These are phyloP conservation scores for Dactylellina drechsleri DNA, from an alignment of 2,329 filamentous ascomycete species.

Conservation along the genomic window DNA sequence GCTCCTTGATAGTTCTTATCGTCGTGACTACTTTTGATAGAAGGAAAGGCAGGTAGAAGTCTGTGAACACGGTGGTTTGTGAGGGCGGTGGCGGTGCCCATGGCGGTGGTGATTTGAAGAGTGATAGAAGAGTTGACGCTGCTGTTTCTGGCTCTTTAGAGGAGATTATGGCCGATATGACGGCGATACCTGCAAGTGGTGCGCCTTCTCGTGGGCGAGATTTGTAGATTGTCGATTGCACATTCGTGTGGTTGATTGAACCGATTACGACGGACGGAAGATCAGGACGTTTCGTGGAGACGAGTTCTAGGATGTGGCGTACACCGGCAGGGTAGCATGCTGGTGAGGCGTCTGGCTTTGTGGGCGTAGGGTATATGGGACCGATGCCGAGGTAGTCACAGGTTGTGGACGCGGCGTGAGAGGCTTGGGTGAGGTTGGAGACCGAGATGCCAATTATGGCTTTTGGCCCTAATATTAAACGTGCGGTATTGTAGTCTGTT, in stretches of 20 bases:
- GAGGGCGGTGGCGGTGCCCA: constrained; percentile 34
- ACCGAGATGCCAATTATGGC: constrained; percentile 91
- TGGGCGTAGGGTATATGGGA: constrained; percentile 85
- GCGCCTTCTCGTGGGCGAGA: constrained; percentile 66
- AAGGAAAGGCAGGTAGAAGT: constrained; percentile 51
- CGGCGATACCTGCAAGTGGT: constrained; percentile 79
- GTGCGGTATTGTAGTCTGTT: constrained; percentile 72
- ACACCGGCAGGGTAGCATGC: constrained; percentile 73
- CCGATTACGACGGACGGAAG: constrained; percentile 84
- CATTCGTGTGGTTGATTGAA: constrained; percentile 81
- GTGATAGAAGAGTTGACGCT: constrained; percentile 69
- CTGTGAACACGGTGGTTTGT: constrained; percentile 43
- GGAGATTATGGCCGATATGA: constrained; percentile 88
- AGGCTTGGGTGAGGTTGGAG: constrained; percentile 77
- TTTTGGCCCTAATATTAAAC: constrained; percentile 75
- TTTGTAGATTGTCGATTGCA: constrained; percentile 78
- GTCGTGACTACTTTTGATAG: constrained; percentile 60
- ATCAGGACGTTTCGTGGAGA: constrained; percentile 64
- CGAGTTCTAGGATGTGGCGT: constrained; percentile 71
- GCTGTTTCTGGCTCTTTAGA: constrained; percentile 74
- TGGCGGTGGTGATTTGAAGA: constrained; percentile 65
- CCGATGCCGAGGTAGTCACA: constrained; percentile 92
- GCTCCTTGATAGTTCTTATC: constrained; percentile 71
- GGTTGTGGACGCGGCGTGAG: constrained; percentile 76
- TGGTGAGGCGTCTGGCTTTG: constrained; percentile 66